phyloP scores from a whole-genome alignment of 1,284 basidiomycete genomes.

The Sporisorium reilianum region DNA sequence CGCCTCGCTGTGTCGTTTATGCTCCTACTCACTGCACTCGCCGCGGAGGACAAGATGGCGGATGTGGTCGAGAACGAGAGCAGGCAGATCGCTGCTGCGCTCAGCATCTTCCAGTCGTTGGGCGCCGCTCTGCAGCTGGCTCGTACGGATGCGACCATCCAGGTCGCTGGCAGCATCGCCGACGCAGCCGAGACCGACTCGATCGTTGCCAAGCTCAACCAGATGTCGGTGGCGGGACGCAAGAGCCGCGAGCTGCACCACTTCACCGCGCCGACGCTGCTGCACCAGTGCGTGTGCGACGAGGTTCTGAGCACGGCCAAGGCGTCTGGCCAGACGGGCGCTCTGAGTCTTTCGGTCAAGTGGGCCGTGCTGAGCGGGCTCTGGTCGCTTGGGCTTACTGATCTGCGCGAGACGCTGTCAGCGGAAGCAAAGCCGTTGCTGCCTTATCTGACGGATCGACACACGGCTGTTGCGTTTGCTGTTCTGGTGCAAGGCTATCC shows the following conservation, averaged over 20 bases:
- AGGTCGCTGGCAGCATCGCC: constrained; percentile 17
- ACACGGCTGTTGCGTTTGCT: constrained; percentile 37
- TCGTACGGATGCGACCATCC: constrained; percentile 30
- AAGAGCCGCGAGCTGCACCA: constrained; percentile 48
- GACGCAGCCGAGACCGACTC: constrained; percentile 34
- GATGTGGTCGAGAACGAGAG: constrained; percentile 43
- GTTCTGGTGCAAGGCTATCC: constrained; percentile 47
- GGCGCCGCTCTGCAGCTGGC: constrained; percentile 34
- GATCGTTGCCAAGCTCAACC: constrained; percentile 47
- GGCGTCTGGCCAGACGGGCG: neutral
- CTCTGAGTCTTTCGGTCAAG: constrained; percentile 31
- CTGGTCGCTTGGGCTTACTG: constrained; percentile 42
- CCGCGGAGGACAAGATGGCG: constrained; percentile 44
- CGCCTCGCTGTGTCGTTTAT: constrained; percentile 35
- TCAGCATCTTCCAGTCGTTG: constrained; percentile 42
- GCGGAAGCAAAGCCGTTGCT: constrained; percentile 27
- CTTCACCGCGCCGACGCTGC: constrained; percentile 40
- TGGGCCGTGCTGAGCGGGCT: constrained; percentile 30
- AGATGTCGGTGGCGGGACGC: constrained; percentile 48
- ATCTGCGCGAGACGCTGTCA: constrained; percentile 24
- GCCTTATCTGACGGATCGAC: constrained; percentile 34
- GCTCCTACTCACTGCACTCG: constrained; percentile 37
- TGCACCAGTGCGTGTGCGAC: constrained; percentile 45
- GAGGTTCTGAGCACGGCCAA: constrained; percentile 21
- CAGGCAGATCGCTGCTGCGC: constrained; percentile 38